Evolutionary conservation across 306 rosid species (phyloP).

Genomic region (Cucumis melo): DNA sequence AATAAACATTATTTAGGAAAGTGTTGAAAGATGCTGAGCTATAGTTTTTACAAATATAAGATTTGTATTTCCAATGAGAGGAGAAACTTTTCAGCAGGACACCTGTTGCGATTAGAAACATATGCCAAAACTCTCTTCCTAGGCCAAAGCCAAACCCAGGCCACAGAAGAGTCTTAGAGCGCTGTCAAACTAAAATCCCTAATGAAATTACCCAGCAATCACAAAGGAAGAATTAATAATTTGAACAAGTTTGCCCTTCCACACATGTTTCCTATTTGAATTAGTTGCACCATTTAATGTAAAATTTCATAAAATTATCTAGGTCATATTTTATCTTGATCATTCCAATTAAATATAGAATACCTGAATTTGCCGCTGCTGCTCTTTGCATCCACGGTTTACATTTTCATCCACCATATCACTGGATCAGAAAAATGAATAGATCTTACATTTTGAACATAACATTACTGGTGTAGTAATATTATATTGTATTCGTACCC

Average conservation of each 20-base stretch:
- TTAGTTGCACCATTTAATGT: neutral
- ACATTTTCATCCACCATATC: conserved; percentile 74
- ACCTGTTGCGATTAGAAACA: neutral
- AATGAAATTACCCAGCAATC: neutral
- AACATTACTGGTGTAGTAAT: neutral
- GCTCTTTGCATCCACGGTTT: conserved; percentile 80
- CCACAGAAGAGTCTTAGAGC: neutral
- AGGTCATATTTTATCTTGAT: neutral
- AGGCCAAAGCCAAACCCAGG: neutral
- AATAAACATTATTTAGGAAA: neutral
- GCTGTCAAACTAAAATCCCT: neutral
- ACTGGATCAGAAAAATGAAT: conserved; percentile 28
- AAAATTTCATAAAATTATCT: neutral
- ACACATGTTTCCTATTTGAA: neutral
- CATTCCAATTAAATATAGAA: conserved; percentile 1
- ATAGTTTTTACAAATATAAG: neutral
- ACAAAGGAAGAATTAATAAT: neutral
- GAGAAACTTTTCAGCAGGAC: neutral
- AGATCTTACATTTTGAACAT: conserved; percentile 1
- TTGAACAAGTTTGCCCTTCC: neutral
- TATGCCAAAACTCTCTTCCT: neutral
- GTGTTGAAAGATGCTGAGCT: neutral
- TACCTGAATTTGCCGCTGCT: conserved; percentile 95
- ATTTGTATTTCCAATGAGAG: neutral
- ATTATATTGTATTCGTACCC: conserved; percentile 30